A percentile compares a stretch with the other conserved stretches of the same genome.
Evolutionary conservation across 306 rosid species (phyloP).

Genomic region (Cotoneaster glaucophyllus): DNA sequence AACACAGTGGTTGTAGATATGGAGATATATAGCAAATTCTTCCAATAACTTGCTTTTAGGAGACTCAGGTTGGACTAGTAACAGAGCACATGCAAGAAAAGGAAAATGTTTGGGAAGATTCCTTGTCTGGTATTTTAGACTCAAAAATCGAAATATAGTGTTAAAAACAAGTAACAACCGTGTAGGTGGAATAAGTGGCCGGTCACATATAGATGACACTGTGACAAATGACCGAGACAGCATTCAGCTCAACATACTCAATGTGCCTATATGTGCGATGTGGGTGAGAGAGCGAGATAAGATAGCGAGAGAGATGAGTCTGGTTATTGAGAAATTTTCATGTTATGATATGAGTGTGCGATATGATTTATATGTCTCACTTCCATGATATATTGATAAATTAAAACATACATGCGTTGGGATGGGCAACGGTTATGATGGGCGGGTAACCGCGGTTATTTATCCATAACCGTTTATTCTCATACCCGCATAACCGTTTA

Average conservation of each 20-base stretch:
- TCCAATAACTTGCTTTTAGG: constrained; percentile 4
- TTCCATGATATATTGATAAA: too few relatives aligned
- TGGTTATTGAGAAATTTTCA: not conserved
- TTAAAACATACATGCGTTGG: too few relatives aligned
- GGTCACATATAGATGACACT: constrained; percentile 7
- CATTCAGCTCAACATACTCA: not conserved
- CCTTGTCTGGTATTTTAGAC: constrained; percentile 10
- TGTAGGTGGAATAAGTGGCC: constrained; percentile 8
- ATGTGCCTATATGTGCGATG: constrained; percentile 7
- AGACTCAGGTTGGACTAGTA: not conserved
- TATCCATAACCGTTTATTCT: too few relatives aligned
- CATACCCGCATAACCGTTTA: too few relatives aligned
- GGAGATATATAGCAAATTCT: constrained; percentile 8
- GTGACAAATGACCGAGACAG: constrained; percentile 15
- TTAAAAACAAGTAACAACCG: not conserved
- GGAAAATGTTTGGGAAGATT: constrained; percentile 6
- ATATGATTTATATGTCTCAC: not conserved
- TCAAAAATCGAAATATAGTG: not conserved
- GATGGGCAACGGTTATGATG: too few relatives aligned
- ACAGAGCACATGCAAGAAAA: constrained; percentile 1
- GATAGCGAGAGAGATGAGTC: not conserved
- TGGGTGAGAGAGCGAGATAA: not conserved
- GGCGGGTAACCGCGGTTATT: too few relatives aligned
- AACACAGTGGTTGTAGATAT: not conserved
- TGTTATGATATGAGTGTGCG: too few relatives aligned